Percentiles rank a stretch among this genome's conserved stretches.
These are phyloP conservation scores for Chaetoceros tenuissimus DNA, from an alignment of 108 stramenopile species.

Conservation along the genomic window DNA sequence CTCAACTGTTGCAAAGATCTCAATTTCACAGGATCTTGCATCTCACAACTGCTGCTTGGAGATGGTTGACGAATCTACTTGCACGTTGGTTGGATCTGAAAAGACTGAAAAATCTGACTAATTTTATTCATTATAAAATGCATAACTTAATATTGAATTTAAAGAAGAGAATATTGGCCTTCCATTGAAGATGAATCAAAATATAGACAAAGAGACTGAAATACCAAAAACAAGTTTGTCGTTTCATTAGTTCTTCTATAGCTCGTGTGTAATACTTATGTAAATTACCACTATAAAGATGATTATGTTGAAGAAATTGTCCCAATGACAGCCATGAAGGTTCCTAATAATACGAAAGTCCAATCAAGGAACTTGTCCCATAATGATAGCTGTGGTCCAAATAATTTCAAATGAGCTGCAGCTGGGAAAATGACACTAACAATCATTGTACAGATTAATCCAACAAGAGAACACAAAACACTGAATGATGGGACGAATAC, in stretches of 20 bases:
- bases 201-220: no score
- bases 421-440: constrained; percentile 74
- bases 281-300: no score
- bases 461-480: constrained; percentile 61
- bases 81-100: no score
- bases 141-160: no score
- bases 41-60: constrained; percentile 15
- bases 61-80: constrained; percentile 24
- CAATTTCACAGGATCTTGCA: constrained; percentile 34
- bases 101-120: no score
- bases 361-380: constrained; percentile 32
- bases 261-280: no score
- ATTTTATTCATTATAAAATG: no score
- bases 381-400: constrained; percentile 38
- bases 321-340: constrained; percentile 11
- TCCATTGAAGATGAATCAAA: no score
- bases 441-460: constrained; percentile 73
- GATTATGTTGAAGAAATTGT: background rate
- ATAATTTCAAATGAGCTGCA: constrained; percentile 54
- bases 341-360: constrained; percentile 31
- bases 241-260: no score
- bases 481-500: constrained; percentile 73
- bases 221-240: no score
- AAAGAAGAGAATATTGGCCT: no score
- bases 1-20: constrained; percentile 12